Conservation (phyloP, 768 basidiomycete genomes). For the Tephrocybe sp. region DNA sequence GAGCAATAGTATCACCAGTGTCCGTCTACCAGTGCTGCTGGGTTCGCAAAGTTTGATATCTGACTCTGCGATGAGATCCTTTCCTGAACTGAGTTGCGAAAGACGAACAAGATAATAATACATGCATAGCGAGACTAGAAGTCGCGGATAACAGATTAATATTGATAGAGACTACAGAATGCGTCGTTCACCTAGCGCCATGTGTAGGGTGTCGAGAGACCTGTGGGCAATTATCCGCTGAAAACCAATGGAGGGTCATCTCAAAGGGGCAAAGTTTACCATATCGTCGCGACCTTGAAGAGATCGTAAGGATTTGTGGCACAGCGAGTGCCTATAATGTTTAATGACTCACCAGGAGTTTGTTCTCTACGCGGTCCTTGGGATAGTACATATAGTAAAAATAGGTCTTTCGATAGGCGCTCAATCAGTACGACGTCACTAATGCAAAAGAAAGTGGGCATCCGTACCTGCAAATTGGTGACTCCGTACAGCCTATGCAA, state of each 20-base stretch:
- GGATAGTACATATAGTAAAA: constrained; percentile 35
- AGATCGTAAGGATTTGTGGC: neutral
- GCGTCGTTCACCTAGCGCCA: constrained; percentile 25
- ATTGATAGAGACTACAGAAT: neutral
- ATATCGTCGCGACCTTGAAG: constrained; percentile 28
- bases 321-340: neutral
- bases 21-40: constrained; percentile 28
- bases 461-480: constrained; percentile 32
- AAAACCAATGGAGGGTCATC: neutral
- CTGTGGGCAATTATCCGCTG: constrained; percentile 7
- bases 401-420: constrained; percentile 25
- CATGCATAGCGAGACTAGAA: constrained; percentile 29
- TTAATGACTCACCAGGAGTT: constrained; percentile 23
- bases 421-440: neutral
- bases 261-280: constrained; percentile 18
- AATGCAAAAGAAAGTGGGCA: neutral
- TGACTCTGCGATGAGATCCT: constrained; percentile 3
- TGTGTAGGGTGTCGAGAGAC: constrained; percentile 32
- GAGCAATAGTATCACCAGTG: constrained; percentile 30
- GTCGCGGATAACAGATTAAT: neutral
- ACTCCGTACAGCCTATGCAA: constrained; percentile 32
- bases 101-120: constrained; percentile 37
- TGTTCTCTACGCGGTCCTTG: constrained; percentile 24
- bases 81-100: neutral
- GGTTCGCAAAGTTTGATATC: constrained; percentile 39